Evolutionary conservation across 257 asterid genomes (phyloP).

Genomic region (Paraleonurus japonicus): DNA sequence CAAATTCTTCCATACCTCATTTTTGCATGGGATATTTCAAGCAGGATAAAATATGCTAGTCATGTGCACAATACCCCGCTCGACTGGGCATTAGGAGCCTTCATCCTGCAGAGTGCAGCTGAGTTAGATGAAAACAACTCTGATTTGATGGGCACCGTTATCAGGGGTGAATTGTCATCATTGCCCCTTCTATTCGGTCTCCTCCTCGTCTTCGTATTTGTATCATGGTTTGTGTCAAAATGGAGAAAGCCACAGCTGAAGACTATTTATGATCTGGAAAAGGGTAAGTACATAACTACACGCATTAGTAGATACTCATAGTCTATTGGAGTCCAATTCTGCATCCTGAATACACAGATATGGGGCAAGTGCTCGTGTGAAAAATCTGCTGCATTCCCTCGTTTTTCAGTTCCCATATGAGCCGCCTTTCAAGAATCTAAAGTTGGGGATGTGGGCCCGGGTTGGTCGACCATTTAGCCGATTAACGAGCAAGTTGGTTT

Average conservation of each 20-base stretch:
- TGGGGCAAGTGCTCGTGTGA: conserved; percentile 23
- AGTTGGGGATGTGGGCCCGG: background rate
- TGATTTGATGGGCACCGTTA: conserved; percentile 35
- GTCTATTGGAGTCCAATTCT: conserved; percentile 20
- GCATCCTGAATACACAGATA: background rate
- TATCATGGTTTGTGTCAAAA: conserved; percentile 48
- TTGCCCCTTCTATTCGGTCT: conserved; percentile 45
- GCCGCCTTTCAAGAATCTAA: conserved; percentile 17
- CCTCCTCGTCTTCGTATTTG: conserved; percentile 38
- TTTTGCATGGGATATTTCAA: background rate
- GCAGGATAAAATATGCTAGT: conserved; percentile 58
- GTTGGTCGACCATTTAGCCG: background rate
- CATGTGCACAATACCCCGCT: conserved; percentile 74
- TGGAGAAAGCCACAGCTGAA: conserved; percentile 80
- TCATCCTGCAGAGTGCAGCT: conserved; percentile 62
- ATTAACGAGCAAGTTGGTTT: background rate
- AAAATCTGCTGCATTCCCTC: conserved; percentile 16
- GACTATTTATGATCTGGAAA: conserved; percentile 93
- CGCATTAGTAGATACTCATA: conserved; percentile 67
- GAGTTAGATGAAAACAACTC: conserved; percentile 40
- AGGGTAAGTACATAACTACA: conserved; percentile 90
- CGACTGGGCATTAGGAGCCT: conserved; percentile 97
- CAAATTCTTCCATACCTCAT: background rate
- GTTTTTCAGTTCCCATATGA: conserved; percentile 2
- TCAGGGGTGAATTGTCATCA: conserved; percentile 41